Percentiles rank a stretch among this genome's conserved stretches.
Conservation (phyloP, 2,329 filamentous ascomycete species). For the Mollisia scopiformis region DNA sequence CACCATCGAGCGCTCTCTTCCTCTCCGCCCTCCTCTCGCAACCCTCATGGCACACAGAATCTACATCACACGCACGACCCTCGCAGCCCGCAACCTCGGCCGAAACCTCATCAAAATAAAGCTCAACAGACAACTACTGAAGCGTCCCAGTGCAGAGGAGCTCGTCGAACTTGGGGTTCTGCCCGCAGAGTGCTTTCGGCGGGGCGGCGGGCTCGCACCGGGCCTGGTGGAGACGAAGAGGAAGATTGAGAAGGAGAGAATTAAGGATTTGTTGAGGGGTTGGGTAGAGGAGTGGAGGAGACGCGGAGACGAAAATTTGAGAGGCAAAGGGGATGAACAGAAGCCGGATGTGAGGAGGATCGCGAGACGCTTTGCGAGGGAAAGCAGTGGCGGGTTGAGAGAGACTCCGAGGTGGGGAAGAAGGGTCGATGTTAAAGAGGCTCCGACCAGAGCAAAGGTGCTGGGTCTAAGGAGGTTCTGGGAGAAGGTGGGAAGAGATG, state of each 20-base stretch:
- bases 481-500: constrained; percentile 56
- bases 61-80: constrained; percentile 67
- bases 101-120: constrained; percentile 66
- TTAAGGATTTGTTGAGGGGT: constrained; percentile 67
- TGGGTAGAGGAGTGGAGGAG: constrained; percentile 58
- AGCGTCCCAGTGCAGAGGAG: constrained; percentile 60
- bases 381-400: constrained; percentile 45
- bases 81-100: constrained; percentile 65
- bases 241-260: constrained; percentile 65
- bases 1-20: constrained; percentile 58
- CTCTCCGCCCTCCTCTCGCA: constrained; percentile 59
- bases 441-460: constrained; percentile 47
- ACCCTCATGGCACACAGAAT: constrained; percentile 67
- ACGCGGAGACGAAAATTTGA: constrained; percentile 30
- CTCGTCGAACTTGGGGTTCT: constrained; percentile 67
- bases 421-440: constrained; percentile 51
- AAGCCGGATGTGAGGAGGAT: constrained; percentile 41
- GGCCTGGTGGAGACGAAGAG: constrained; percentile 64
- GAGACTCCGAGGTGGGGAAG: constrained; percentile 38
- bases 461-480: constrained; percentile 67
- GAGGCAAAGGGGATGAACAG: constrained; percentile 12
- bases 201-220: constrained; percentile 48
- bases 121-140: constrained; percentile 62
- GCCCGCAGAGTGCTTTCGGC: constrained; percentile 62
- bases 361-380: constrained; percentile 42